Conservation (phyloP, 2,329 filamentous ascomycete genomes). For the Nothophoma quercina region DNA sequence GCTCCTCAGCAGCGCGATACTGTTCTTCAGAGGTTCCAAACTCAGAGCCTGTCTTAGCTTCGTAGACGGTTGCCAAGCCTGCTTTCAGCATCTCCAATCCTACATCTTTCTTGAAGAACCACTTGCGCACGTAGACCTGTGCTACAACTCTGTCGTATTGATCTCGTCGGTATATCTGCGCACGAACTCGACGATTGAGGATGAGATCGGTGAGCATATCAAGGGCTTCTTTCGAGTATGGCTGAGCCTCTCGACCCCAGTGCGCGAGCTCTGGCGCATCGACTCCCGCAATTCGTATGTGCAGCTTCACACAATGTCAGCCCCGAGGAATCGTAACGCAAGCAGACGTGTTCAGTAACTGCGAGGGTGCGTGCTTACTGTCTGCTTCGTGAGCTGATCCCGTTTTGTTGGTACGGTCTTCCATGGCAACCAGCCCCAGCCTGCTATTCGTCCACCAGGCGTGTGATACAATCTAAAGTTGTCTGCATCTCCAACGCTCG, state of each 20-base stretch:
- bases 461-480: conserved; percentile 96
- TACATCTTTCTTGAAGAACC: conserved; percentile 77
- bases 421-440: conserved; percentile 88
- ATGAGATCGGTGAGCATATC: conserved; percentile 80
- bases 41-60: conserved; percentile 87
- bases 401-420: conserved; percentile 74
- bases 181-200: conserved; percentile 75
- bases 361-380: conserved; percentile 61
- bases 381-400: conserved; percentile 76
- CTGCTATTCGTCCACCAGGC: conserved; percentile 83
- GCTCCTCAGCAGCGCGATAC: conserved; percentile 72
- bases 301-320: conserved; percentile 65
- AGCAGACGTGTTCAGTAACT: background rate
- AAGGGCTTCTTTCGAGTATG: conserved; percentile 80
- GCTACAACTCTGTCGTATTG: conserved; percentile 93
- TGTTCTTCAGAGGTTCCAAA: conserved; percentile 73
- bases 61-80: conserved; percentile 90
- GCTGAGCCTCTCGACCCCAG: conserved; percentile 88
- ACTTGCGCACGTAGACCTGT: conserved; percentile 76
- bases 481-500: conserved; percentile 94
- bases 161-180: conserved; percentile 82
- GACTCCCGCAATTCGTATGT: conserved; percentile 87
- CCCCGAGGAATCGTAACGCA: background rate
- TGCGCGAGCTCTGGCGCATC: conserved; percentile 94
- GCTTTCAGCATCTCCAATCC: conserved; percentile 86